These are phyloP conservation scores for Stylosanthes scabra DNA, from an alignment of 331 rosid species.

Conservation along the genomic window DNA sequence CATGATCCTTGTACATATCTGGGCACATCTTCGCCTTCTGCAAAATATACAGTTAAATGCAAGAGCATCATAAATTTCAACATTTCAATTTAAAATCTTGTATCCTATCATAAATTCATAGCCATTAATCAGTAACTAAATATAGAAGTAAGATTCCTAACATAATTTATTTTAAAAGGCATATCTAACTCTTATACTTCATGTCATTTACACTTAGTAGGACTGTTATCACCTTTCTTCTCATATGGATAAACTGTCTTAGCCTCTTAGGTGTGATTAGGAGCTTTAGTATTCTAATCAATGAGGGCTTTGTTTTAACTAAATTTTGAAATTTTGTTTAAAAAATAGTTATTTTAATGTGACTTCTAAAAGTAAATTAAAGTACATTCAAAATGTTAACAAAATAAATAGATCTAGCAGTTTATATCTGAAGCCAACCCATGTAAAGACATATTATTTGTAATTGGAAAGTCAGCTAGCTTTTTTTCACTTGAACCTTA, in stretches of 20 bases:
- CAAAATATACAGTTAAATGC: constrained; percentile 43
- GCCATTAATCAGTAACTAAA: constrained; percentile 11
- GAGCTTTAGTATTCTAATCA: not conserved
- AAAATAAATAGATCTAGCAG: not conserved
- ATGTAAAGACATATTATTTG: not conserved
- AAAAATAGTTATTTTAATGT: constrained; percentile 4
- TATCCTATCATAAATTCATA: constrained; percentile 21
- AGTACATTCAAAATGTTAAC: constrained; percentile 5
- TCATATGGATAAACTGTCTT: too few relatives aligned
- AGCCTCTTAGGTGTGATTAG: too few relatives aligned
- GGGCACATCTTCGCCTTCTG: constrained; percentile 91
- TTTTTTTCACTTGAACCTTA: not conserved
- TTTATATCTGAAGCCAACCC: not conserved
- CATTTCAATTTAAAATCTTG: constrained; percentile 11
- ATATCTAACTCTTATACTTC: not conserved
- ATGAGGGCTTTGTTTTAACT: constrained; percentile 12
- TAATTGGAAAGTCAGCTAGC: not conserved
- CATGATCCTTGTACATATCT: constrained; percentile 75
- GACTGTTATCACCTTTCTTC: too few relatives aligned
- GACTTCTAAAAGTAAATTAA: constrained; percentile 1
- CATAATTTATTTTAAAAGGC: not conserved
- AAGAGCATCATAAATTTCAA: not conserved
- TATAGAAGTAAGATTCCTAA: constrained; percentile 26
- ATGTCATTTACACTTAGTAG: too few relatives aligned
- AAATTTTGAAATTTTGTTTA: constrained; percentile 13